phyloP scores from a whole-genome alignment of 495 filamentous ascomycete species.

The Hypoxylon fragiforme region DNA sequence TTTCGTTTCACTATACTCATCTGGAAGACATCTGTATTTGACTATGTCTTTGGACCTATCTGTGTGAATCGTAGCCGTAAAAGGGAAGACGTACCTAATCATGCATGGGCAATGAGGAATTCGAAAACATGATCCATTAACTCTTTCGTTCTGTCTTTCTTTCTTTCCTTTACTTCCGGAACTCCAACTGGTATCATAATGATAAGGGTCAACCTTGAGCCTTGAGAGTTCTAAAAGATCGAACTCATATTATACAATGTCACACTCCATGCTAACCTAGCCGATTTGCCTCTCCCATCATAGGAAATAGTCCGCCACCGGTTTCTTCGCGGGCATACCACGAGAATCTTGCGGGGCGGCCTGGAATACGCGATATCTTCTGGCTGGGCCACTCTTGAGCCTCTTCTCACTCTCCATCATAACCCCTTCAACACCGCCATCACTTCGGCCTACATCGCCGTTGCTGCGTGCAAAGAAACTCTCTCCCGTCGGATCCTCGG shows the following conservation, averaged over 20 bases:
- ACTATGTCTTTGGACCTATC: background rate
- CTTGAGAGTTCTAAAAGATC: background rate
- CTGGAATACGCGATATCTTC: conserved; percentile 94
- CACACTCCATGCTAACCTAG: background rate
- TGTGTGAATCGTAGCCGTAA: background rate
- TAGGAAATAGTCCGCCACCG: conserved; percentile 96
- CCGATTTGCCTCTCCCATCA: conserved; percentile 25
- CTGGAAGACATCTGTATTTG: background rate
- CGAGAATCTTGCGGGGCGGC: conserved; percentile 94
- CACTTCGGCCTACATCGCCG: conserved; percentile 69
- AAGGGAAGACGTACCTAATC: background rate
- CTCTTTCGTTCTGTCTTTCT: conserved; percentile 13
- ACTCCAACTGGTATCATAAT: conserved; percentile 23
- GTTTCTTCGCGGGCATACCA: conserved; percentile 99
- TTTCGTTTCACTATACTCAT: no score
- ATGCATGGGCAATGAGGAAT: conserved; percentile 7
- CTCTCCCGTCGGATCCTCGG: conserved; percentile 77
- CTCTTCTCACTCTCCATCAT: conserved; percentile 49
- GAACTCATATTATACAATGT: conserved; percentile 23
- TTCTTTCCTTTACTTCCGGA: background rate
- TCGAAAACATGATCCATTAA: conserved; percentile 5
- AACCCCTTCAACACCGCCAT: conserved; percentile 40
- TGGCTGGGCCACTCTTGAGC: conserved; percentile 69
- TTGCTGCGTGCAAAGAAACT: conserved; percentile 78
- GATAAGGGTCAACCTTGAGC: background rate